Evolutionary conservation across 1,284 basidiomycete species (phyloP), one percentile per base, ranked within the genome.

Genomic region (Cutaneotrichosporon sp.): DNA sequence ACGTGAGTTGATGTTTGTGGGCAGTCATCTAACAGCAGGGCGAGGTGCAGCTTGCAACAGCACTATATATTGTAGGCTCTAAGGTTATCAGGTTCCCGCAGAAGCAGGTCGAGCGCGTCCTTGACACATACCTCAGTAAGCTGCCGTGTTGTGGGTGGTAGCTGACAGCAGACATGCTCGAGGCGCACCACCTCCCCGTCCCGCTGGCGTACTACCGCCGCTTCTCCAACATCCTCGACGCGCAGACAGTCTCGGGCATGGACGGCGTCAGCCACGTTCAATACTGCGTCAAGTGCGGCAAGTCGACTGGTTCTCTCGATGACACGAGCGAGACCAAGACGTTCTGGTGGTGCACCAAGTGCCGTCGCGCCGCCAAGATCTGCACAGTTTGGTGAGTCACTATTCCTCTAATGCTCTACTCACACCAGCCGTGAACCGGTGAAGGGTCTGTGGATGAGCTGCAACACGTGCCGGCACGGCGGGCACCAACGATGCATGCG

Each of bases 331-430:
- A 73, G 42, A 66, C 50, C 51, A 73, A 72, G 65, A 65, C 60
- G 32, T 76, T 78, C 55, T 79, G 77, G 76, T 78, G 71, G 70
- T 79, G 77, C 65, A 72, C 67, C 47, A 53, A 60, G 53, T 79
- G 77, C 61, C 68, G 64, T 38, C 57, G 69, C 9, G 68, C 62
- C 5, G 76, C 77, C 6, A 74, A 72, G 66, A 56, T 50, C 8
- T 79, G 77, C 60, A 66, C 69, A 0, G 62, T 78, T 0, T 79
- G 77, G 76, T 76, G 56, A 61, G 76, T 71, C 11, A 8, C 34
- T 9, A 14, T 14, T 34, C 18, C 18, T 6, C 13, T 11, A 21
- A 36, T 30, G 21, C 34, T n/a, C 14, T 18, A 58, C 59, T 63
- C 55, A 67, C 61, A 22, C 21, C 60, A 77, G 76, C 65, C 75